Evolutionary conservation across 768 basidiomycete genomes (phyloP).

Genomic region (Tulasnella sp.): DNA sequence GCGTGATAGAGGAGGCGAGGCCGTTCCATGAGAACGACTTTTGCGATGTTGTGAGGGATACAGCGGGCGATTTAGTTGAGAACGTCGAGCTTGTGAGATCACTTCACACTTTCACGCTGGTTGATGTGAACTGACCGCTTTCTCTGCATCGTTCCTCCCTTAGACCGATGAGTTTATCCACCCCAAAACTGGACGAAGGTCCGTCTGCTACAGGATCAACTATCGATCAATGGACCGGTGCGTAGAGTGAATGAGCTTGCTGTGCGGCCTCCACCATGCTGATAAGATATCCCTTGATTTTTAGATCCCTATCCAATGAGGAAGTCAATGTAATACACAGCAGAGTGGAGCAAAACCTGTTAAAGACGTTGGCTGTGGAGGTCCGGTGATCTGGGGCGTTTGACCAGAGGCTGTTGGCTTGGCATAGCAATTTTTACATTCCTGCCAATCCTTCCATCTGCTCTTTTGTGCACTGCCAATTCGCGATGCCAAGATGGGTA

Average conservation of each 20-base stretch:
- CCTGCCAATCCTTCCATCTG: background rate
- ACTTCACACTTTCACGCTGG: background rate
- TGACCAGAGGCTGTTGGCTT: background rate
- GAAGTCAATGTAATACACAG: constrained; percentile 77
- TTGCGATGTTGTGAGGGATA: constrained; percentile 87
- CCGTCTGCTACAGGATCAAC: constrained; percentile 81
- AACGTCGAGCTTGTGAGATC: constrained; percentile 67
- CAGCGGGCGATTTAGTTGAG: constrained; percentile 86
- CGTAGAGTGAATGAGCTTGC: constrained; percentile 12
- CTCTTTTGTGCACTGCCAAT: background rate
- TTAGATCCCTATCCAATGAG: constrained; percentile 76
- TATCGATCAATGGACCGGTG: constrained; percentile 96
- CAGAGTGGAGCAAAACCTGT: constrained; percentile 26
- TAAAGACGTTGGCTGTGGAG: constrained; percentile 31
- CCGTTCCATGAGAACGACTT: constrained; percentile 89
- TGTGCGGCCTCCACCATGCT: background rate
- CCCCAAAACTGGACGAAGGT: constrained; percentile 70
- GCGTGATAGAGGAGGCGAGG: constrained; percentile 17
- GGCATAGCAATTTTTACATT: background rate
- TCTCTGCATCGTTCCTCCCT: constrained; percentile 1
- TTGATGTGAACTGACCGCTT: background rate
- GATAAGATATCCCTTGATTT: constrained; percentile 3
- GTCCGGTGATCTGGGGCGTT: constrained; percentile 24
- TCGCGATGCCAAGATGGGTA: background rate
- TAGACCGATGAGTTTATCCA: constrained; percentile 90